Conservation (phyloP, 2,329 filamentous ascomycete genomes). For the Beauveria sp. region DNA sequence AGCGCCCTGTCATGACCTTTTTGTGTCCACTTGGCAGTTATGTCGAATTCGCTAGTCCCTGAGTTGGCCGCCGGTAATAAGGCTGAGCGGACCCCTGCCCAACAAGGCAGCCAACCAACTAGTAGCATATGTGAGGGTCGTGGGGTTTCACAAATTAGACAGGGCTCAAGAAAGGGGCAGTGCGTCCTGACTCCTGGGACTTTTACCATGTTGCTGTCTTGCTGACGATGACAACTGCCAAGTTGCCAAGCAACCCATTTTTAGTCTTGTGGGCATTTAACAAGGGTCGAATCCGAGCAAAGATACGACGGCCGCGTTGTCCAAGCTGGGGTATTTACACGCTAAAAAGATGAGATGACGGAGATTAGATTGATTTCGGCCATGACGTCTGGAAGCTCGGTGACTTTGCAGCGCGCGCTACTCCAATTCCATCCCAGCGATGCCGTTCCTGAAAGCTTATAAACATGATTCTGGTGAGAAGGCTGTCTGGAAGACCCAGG, state of each 20-base stretch:
- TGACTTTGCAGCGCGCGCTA: neutral
- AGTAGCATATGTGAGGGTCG: neutral
- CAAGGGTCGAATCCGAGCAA: slow-evolving; percentile 1
- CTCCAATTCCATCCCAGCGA: neutral
- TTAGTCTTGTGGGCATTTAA: neutral
- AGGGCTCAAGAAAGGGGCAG: neutral
- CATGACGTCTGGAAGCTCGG: neutral
- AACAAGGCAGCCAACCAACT: neutral
- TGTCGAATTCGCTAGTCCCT: no score
- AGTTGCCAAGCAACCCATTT: no score
- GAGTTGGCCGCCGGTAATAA: neutral
- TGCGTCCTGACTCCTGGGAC: neutral
- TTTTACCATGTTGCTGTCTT: neutral
- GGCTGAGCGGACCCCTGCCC: neutral
- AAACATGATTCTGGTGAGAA: no score
- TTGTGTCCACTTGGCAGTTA: no score
- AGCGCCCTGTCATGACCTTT: neutral
- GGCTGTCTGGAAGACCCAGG: no score
- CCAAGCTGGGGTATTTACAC: neutral
- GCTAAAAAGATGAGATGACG: neutral
- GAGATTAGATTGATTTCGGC: neutral
- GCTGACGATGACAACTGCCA: neutral
- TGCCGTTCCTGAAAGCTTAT: no score
- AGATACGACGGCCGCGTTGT: slow-evolving; percentile 3
- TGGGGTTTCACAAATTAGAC: neutral